Conservation (phyloP, 2,329 filamentous ascomycete species). For the Thielaviopsis euricoi region DNA sequence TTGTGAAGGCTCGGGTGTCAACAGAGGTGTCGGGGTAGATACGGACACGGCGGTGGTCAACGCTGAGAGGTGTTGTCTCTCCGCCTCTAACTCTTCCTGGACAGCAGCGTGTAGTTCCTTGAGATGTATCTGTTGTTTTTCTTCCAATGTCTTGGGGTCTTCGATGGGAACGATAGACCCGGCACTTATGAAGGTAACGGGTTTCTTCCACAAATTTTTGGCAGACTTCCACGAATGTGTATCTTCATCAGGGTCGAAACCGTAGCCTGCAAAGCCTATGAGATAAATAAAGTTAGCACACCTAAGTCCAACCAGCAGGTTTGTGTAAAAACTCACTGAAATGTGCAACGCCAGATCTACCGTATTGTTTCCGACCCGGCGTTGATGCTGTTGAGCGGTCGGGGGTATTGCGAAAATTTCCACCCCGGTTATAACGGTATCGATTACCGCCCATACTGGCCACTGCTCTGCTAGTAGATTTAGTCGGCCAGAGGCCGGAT, state of each 20-base stretch:
- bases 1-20: neutral
- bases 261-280: neutral
- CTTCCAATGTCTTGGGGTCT: slow-evolving; percentile 14
- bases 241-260: neutral
- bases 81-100: neutral
- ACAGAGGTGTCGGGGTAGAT: neutral
- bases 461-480: neutral
- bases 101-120: slow-evolving; percentile 7
- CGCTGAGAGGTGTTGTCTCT: neutral
- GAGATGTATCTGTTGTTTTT: slow-evolving; percentile 14
- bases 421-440: neutral
- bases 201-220: slow-evolving; percentile 29
- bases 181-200: slow-evolving; percentile 37
- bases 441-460: neutral
- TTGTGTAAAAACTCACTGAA: neutral
- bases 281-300: neutral
- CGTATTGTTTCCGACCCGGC: neutral
- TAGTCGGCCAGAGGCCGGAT: neutral
- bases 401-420: neutral
- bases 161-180: slow-evolving; percentile 34
- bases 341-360: neutral
- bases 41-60: neutral
- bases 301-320: neutral
- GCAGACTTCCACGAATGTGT: slow-evolving; percentile 20
- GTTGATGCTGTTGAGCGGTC: neutral